These are phyloP conservation scores for Volvox africanus DNA, from an alignment of 139 green algal genomes.

Conservation along the genomic window DNA sequence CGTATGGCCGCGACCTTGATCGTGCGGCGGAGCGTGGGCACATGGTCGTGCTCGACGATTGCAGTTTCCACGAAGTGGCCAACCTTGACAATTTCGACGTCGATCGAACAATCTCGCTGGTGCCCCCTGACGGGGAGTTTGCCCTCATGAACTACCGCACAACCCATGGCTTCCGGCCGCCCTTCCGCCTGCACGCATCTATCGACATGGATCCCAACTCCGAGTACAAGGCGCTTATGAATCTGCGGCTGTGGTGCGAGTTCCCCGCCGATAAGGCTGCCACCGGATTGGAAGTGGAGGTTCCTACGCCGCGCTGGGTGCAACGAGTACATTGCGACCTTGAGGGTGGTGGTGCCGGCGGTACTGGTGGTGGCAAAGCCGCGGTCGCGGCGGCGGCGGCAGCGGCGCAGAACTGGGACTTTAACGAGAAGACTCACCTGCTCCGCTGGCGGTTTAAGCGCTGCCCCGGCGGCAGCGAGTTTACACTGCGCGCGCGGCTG, in stretches of 20 bases:
- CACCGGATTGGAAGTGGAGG: conserved; percentile 78
- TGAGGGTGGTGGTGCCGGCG: conserved; percentile 18
- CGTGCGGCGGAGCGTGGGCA: conserved; percentile 12
- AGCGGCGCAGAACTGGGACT: conserved; percentile 75
- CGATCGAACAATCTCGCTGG: conserved; percentile 91
- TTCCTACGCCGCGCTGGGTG: conserved; percentile 77
- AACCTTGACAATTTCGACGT: conserved; percentile 87
- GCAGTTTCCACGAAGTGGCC: conserved; percentile 90
- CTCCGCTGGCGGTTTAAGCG: conserved; percentile 75
- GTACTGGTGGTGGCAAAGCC: not conserved
- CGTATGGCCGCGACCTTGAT: conserved; percentile 43
- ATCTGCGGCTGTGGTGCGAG: conserved; percentile 58
- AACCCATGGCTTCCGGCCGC: conserved; percentile 85
- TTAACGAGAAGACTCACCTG: conserved; percentile 72
- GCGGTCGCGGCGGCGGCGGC: not conserved
- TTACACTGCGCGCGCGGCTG: conserved; percentile 71
- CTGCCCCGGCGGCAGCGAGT: conserved; percentile 66
- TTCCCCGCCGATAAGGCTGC: conserved; percentile 66
- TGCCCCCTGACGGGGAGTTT: conserved; percentile 93
- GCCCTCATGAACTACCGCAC: conserved; percentile 95
- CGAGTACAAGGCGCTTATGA: conserved; percentile 54
- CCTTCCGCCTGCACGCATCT: conserved; percentile 85
- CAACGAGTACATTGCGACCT: conserved; percentile 77
- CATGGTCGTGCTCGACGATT: conserved; percentile 89
- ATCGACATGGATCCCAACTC: conserved; percentile 77